Evolutionary conservation across 805 yeast species (phyloP).

Genomic region (Lipomyces chichibuensis): DNA sequence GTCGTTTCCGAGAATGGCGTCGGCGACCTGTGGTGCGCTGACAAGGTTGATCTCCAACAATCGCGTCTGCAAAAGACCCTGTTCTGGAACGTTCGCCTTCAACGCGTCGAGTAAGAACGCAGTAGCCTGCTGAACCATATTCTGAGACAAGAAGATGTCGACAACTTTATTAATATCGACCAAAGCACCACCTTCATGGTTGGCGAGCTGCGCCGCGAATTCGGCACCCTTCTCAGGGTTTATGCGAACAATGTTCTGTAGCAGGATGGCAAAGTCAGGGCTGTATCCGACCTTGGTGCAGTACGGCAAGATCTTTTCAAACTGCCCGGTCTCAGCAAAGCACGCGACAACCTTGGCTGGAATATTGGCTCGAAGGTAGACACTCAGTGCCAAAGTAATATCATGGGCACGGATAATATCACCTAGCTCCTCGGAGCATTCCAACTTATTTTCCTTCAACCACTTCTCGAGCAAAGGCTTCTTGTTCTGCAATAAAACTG

Average conservation of each 20-base stretch:
- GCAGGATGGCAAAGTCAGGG: constrained; percentile 87
- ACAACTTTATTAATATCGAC: constrained; percentile 84
- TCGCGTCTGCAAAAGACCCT: constrained; percentile 94
- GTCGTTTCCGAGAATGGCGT: constrained; percentile 92
- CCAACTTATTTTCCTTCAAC: constrained; percentile 92
- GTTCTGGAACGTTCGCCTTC: constrained; percentile 89
- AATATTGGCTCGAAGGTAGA: constrained; percentile 78
- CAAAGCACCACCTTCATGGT: constrained; percentile 60
- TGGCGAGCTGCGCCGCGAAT: constrained; percentile 84
- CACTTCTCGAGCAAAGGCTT: constrained; percentile 93
- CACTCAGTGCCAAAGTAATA: constrained; percentile 82
- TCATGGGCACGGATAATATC: constrained; percentile 91
- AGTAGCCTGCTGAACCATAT: constrained; percentile 95
- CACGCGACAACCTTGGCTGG: constrained; percentile 89
- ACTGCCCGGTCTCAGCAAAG: constrained; percentile 93
- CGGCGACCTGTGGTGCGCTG: constrained; percentile 99
- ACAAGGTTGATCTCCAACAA: constrained; percentile 87
- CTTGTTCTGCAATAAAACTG: constrained; percentile 93
- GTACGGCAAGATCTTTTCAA: constrained; percentile 92
- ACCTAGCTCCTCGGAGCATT: constrained; percentile 95
- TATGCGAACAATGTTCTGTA: constrained; percentile 86
- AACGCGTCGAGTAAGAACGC: constrained; percentile 94
- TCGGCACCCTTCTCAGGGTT: constrained; percentile 99
- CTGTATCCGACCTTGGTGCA: constrained; percentile 84
- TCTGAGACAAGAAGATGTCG: constrained; percentile 92